Percentiles rank a stretch among this genome's conserved stretches.
phyloP scores from a whole-genome alignment of 345 rosid genomes.

The Angophora floribunda region DNA sequence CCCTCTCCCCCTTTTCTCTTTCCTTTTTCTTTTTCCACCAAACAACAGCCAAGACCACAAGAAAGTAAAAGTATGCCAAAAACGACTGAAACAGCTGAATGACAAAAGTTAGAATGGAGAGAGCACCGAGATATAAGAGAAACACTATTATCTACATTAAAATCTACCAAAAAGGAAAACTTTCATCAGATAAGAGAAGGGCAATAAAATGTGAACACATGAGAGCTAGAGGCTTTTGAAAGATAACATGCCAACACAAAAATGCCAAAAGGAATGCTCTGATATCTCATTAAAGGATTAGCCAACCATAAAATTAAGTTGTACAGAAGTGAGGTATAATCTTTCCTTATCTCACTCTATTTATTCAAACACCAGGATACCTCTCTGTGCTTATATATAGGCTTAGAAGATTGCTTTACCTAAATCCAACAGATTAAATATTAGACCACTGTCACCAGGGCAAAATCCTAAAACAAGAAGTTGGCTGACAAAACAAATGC shows the following conservation, averaged over 20 bases:
- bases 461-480: not conserved
- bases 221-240: not conserved
- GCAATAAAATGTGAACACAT: not conserved
- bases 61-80: not conserved
- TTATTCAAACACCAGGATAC: not conserved
- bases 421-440: not conserved
- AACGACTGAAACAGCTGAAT: not conserved
- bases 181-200: not conserved
- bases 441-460: not conserved
- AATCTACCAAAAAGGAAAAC: not conserved
- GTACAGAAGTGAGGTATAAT: not conserved
- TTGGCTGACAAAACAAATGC: not conserved
- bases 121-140: not conserved
- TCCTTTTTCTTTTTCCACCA: rapidly evolving
- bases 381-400: not conserved
- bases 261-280: not conserved
- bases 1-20: rapidly evolving
- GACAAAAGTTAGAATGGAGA: not conserved
- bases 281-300: not conserved
- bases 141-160: not conserved
- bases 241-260: not conserved
- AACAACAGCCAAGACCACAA: not conserved
- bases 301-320: not conserved
- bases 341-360: not conserved
- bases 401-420: not conserved